A percentile compares a stretch with the other conserved stretches of the same genome.
phyloP scores from a whole-genome alignment of 305 asterid species.

The Lippia alba region DNA sequence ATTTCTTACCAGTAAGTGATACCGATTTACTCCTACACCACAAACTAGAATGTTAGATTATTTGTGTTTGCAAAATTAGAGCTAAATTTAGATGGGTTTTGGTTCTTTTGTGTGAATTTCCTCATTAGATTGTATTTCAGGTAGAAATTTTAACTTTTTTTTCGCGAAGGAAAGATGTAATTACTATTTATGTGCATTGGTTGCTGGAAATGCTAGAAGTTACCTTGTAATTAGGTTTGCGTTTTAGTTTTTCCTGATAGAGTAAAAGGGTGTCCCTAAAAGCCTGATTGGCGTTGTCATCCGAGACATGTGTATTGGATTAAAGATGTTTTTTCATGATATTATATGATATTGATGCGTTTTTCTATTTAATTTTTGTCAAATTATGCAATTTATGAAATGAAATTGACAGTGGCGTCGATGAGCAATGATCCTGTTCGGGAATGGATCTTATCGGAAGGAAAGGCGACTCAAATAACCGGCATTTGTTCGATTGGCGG shows the following conservation, averaged over 20 bases:
- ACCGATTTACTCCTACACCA: neutral
- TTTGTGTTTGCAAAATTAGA: neutral
- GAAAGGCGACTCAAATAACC: slow-evolving; percentile 80
- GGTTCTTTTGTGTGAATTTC: neutral
- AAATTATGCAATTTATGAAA: slow-evolving; percentile 1
- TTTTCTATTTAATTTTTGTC: slow-evolving; percentile 9
- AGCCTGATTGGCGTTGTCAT: too few species aligned
- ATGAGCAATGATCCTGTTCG: slow-evolving; percentile 83
- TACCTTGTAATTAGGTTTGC: neutral
- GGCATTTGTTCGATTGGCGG: slow-evolving; percentile 89
- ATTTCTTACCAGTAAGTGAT: slow-evolving; percentile 50
- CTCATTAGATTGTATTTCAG: neutral
- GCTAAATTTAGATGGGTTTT: neutral
- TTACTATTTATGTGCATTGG: neutral
- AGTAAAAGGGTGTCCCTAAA: neutral
- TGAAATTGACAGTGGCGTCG: slow-evolving; percentile 60
- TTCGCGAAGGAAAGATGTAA: neutral
- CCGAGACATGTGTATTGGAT: neutral
- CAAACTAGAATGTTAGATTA: neutral
- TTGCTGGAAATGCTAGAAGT: neutral
- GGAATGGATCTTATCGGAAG: slow-evolving; percentile 92
- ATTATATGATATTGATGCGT: neutral
- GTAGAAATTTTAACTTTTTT: neutral
- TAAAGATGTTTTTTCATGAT: slow-evolving; percentile 19
- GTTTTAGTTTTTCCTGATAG: neutral